Percentiles rank a stretch among this genome's conserved stretches.
Conservation (phyloP, 208 protist genomes). For the Leishmania braziliensis region DNA sequence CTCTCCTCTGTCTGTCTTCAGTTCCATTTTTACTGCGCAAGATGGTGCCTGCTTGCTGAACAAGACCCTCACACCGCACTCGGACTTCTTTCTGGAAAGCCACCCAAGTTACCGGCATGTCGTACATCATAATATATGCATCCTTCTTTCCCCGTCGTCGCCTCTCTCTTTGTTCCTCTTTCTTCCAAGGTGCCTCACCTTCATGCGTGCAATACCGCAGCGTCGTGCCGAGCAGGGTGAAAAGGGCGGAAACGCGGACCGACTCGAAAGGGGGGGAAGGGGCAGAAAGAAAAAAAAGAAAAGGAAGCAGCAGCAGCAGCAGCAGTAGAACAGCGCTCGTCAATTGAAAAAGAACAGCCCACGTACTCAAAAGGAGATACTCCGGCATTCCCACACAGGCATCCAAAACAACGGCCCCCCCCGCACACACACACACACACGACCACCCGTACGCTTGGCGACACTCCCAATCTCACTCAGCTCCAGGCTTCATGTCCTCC, state of each 20-base stretch:
- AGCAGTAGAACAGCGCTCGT: neutral
- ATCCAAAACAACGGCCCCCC: neutral
- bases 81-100: neutral
- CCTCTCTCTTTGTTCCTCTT: neutral
- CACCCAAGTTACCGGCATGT: neutral
- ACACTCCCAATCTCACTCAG: neutral
- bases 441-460: neutral
- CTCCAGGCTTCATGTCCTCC: constrained; percentile 9
- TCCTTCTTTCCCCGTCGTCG: neutral
- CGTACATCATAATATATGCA: neutral
- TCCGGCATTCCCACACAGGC: neutral
- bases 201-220: neutral
- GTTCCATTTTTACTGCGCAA: neutral
- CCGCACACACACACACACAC: neutral
- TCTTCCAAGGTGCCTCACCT: neutral
- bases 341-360: neutral
- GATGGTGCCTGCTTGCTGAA: neutral
- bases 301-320: neutral
- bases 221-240: neutral
- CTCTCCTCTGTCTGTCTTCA: neutral
- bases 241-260: neutral
- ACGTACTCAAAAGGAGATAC: neutral
- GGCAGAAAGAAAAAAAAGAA: neutral
- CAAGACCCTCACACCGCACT: neutral
- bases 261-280: neutral